Conservation (phyloP, 345 rosid genomes). For the Brassica nigra region DNA sequence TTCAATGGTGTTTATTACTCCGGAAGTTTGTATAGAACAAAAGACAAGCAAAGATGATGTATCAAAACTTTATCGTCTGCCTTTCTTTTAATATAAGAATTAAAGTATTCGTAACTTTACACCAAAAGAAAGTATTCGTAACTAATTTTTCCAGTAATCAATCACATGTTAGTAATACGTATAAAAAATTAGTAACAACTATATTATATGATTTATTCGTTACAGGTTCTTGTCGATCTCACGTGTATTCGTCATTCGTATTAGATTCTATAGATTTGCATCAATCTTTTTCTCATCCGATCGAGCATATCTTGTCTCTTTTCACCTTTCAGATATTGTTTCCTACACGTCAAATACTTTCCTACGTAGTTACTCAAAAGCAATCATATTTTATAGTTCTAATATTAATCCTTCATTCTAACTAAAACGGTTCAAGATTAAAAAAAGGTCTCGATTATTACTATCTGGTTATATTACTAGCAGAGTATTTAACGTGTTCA, state of each 20-base stretch:
- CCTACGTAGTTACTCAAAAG: background rate
- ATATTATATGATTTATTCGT: slow-evolving; percentile 11
- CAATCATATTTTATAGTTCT: background rate
- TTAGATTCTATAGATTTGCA: slow-evolving; percentile 27
- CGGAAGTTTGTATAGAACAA: background rate
- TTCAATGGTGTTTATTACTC: background rate
- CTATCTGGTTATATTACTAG: no score
- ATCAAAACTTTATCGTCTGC: background rate
- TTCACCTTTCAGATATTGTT: slow-evolving; percentile 30
- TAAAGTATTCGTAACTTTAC: background rate
- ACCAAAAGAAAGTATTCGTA: background rate
- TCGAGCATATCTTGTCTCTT: slow-evolving; percentile 26
- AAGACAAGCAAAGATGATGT: background rate
- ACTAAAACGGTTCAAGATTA: background rate
- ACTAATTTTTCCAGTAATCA: background rate
- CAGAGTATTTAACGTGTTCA: no score
- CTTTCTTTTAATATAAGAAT: background rate
- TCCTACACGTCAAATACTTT: slow-evolving; percentile 25
- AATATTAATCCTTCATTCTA: background rate
- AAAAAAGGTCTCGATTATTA: no score
- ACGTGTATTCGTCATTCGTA: slow-evolving; percentile 28
- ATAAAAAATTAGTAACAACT: background rate
- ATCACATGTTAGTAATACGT: slow-evolving; percentile 17
- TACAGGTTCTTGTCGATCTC: slow-evolving; percentile 14
- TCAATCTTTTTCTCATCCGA: slow-evolving; percentile 33